phyloP scores from a whole-genome alignment of 345 rosid genomes.

The Acer saccharum region DNA sequence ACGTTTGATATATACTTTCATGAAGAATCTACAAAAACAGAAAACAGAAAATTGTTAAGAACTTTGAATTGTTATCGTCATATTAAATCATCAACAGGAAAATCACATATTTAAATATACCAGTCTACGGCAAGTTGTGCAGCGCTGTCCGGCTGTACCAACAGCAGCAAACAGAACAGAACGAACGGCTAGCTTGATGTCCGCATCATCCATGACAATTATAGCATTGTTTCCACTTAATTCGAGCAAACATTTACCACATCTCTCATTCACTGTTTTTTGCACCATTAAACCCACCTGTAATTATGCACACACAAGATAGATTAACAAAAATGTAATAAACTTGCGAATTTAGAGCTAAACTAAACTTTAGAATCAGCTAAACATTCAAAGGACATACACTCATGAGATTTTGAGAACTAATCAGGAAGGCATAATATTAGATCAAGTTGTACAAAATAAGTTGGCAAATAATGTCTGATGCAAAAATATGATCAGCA shows the following conservation, averaged over 20 bases:
- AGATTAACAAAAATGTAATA: constrained; percentile 1
- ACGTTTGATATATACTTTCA: constrained; percentile 70
- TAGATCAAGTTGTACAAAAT: not conserved
- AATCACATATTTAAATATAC: constrained; percentile 36
- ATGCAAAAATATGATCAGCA: not conserved
- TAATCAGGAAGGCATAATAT: not conserved
- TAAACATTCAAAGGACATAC: not conserved
- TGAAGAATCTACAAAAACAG: constrained; percentile 71
- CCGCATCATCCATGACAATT: constrained; percentile 92
- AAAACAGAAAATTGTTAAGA: constrained; percentile 20
- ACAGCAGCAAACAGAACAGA: constrained; percentile 94
- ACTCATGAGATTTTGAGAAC: not conserved
- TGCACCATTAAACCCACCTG: constrained; percentile 89
- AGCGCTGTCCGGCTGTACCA: constrained; percentile 98
- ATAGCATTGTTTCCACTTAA: constrained; percentile 97
- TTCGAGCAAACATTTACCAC: constrained; percentile 92
- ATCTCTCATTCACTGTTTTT: constrained; percentile 77
- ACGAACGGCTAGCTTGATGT: constrained; percentile 77
- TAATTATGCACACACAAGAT: constrained; percentile 12
- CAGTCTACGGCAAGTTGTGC: constrained; percentile 99
- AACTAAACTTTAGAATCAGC: not conserved
- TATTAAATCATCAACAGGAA: constrained; percentile 17
- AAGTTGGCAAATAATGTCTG: not conserved
- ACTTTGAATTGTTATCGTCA: not conserved
- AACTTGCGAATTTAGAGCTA: not conserved